Conservation (phyloP, 2,329 filamentous ascomycete genomes). For the Fusarium subglutinans region DNA sequence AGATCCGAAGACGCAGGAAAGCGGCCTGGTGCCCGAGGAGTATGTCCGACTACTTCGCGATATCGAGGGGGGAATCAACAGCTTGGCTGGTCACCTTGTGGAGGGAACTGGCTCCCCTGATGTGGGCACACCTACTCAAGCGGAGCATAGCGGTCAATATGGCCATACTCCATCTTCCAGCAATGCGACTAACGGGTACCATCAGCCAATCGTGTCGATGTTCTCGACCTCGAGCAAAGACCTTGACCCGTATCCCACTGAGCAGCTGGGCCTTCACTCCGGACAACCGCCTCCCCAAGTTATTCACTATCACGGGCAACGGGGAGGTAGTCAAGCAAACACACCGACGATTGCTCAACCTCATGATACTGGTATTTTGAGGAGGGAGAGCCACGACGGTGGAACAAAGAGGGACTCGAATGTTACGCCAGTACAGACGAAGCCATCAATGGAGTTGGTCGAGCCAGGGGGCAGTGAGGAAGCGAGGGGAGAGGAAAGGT, state of each 20-base stretch:
- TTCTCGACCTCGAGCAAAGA: slow-evolving; percentile 78
- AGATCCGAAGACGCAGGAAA: slow-evolving; percentile 93
- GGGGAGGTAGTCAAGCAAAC: slow-evolving; percentile 73
- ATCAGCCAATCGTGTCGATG: slow-evolving; percentile 73
- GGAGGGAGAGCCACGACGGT: slow-evolving; percentile 60
- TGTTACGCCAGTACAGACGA: slow-evolving; percentile 50
- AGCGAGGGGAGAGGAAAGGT: slow-evolving; percentile 40
- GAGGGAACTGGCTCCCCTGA: slow-evolving; percentile 64
- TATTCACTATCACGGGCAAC: slow-evolving; percentile 73
- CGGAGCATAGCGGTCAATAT: slow-evolving; percentile 60
- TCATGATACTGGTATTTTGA: slow-evolving; percentile 57
- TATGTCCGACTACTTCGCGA: slow-evolving; percentile 93
- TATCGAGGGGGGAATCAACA: slow-evolving; percentile 89
- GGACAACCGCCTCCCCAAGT: slow-evolving; percentile 73
- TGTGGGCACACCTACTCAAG: slow-evolving; percentile 68
- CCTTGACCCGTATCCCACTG: slow-evolving; percentile 73
- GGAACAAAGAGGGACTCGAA: slow-evolving; percentile 52
- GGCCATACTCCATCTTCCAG: slow-evolving; percentile 59
- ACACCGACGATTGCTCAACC: slow-evolving; percentile 67
- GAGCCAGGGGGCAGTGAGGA: slow-evolving; percentile 23
- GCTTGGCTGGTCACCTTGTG: slow-evolving; percentile 69
- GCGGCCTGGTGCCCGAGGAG: slow-evolving; percentile 93
- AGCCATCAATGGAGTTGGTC: slow-evolving; percentile 31
- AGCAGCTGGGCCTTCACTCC: slow-evolving; percentile 69
- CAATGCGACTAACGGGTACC: slow-evolving; percentile 68